Base-by-base conservation (phyloP, 495 filamentous ascomycete genomes). In the Penicillium bialowiezense region DNA sequence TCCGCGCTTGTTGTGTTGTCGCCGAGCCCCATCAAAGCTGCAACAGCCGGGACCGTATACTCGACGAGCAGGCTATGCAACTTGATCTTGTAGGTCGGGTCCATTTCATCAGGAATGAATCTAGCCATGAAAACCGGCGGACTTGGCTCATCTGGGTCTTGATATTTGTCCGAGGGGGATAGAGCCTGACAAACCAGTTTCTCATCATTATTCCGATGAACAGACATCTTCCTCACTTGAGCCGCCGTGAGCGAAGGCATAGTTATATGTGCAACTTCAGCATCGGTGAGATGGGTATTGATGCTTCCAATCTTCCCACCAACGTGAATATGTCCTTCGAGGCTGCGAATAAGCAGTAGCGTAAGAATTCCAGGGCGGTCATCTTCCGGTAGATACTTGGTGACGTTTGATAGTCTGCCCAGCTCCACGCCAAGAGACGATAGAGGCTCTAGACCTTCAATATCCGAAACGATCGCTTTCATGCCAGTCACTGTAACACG, bases 361-460 rank as follows among this genome's bases (percentile, higher is more conserved):
- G 85, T 91, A 28, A 99, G 67, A 21, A 97, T 71, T 0, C 95
- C 95, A 12, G 95, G 95, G 1, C 93, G 83, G 52, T 97, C 92
- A 69, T 97, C 95, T 60, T 97, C 91, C 1, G 95, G 91, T 4
- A 99, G 75, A 59, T 97, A 97, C 59, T 96, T 97, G 10, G 93
- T 81, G 20, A 97, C 90, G 6, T 83, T 93, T 9, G 90, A 87
- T 5, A 97, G 72, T 55, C 84, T 85, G 12, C 86, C 76, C 28
- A 97, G 49, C 59, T 99, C 95, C 34, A 87, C 82, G 1, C 77
- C 82, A 5, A 99, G 75, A 14, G 73, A 74, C n/a, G 83, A 72
- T 6, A 99, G 68, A 34, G 76, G 75, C 14, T 74, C 65, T 10
- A 95, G 59, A 35, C 84, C 80, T 24, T 80, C 72, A 9, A 87